phyloP scores from a whole-genome alignment of 225 moss, liverwort and hornwort genomes.

The Lunularia cruciata region DNA sequence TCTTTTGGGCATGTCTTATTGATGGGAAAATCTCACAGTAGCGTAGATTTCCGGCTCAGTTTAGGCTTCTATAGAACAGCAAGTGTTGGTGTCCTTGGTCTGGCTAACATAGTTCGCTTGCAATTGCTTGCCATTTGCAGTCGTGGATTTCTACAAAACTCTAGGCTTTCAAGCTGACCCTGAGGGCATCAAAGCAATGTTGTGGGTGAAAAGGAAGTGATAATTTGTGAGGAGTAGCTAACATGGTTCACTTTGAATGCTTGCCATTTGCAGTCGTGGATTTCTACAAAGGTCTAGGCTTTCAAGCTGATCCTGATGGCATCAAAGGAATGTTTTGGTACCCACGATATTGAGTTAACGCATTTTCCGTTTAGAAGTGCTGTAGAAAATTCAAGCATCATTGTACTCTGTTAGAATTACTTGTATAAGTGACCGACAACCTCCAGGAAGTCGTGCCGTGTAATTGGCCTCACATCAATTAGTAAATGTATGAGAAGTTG shows the following conservation, averaged over 20 bases:
- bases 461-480: too few species aligned
- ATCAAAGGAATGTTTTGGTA: conserved; percentile 99
- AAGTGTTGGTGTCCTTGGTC: not conserved
- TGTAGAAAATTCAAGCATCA: not conserved
- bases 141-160: conserved; percentile 95
- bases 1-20: too few species aligned
- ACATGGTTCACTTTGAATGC: conserved; percentile 16
- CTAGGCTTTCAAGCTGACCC: conserved; percentile 98
- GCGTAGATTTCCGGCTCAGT: too few species aligned
- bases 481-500: too few species aligned
- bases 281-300: conserved; percentile 91
- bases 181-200: conserved; percentile 99
- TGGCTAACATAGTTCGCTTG: conserved; percentile 17
- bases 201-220: conserved; percentile 50
- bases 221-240: conserved; percentile 2
- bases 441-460: too few species aligned
- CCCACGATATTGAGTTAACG: conserved; percentile 63
- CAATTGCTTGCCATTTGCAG: conserved; percentile 45
- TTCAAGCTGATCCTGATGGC: conserved; percentile 97
- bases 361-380: not conserved
- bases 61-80: too few species aligned
- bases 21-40: not conserved
- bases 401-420: too few species aligned
- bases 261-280: conserved; percentile 74
- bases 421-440: too few species aligned